Evolutionary conservation across 83 land plant species (phyloP).

Genomic region (Picea abies): DNA sequence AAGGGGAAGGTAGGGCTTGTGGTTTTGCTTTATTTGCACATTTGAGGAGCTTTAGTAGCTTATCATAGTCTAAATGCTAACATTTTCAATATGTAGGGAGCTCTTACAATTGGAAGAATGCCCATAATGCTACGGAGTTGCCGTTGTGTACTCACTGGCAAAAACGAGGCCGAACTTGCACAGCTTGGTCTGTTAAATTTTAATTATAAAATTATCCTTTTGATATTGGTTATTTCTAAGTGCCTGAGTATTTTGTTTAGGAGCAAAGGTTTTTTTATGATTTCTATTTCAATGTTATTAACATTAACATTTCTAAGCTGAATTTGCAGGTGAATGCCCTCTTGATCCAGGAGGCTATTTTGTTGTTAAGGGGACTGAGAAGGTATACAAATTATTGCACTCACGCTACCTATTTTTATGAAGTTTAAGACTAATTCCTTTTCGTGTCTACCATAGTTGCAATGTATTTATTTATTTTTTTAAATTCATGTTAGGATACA

Average conservation of each 20-base stretch:
- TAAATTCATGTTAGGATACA: neutral
- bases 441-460: neutral
- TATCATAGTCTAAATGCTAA: neutral
- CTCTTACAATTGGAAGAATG: conserved; percentile 80
- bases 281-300: neutral
- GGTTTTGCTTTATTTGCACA: neutral
- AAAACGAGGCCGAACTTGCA: conserved; percentile 93
- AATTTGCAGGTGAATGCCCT: conserved; percentile 60
- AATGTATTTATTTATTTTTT: neutral
- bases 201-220: neutral
- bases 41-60: conserved; percentile 2
- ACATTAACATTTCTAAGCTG: neutral
- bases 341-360: conserved; percentile 99
- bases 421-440: neutral
- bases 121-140: conserved; percentile 95
- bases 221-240: neutral
- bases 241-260: neutral
- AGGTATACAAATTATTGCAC: conserved; percentile 41
- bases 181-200: conserved; percentile 59
- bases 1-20: conserved; percentile 56
- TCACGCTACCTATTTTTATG: neutral
- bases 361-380: conserved; percentile 93
- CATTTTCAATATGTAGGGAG: conserved; percentile 47
- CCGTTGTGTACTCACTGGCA: conserved; percentile 82
- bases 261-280: neutral